Base-by-base conservation (phyloP, 768 basidiomycete genomes). In the Suillus clintonianus region DNA sequence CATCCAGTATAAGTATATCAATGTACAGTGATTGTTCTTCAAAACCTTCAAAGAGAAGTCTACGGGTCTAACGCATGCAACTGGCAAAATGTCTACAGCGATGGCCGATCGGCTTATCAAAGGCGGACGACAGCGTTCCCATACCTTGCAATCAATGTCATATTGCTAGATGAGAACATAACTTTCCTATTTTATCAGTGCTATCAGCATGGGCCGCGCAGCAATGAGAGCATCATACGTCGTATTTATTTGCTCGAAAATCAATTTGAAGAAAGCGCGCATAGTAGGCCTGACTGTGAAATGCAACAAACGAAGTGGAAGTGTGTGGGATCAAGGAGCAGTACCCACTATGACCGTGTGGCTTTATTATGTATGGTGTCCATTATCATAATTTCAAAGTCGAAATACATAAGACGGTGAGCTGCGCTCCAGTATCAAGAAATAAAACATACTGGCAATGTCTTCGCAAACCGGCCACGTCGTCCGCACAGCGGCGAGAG, bases 401-500 rank as follows among this genome's bases (percentile, higher is more conserved):
- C 53, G 56, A 30, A 43, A 62, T 64, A 66, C 32, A 50, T 64
- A 64, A 27, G 17, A 64, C 53, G 9, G 69, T 74, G 64, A 75
- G 75, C 68, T 39, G 65, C 30, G 67, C 65, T 70, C 70, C 57
- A 68, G 48, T 65, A 17, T 60, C 70, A 62, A 67, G 60, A 64
- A 60, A 56, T 60, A 65, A 67, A 68, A 75, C 73, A 74, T 72
- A 76, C 73, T 75, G 64, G 60, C 68, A 42, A 24, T 59, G 55
- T 53, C 51, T 11, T 53, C 30, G 19, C 30, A 53, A 30, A 53
- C 51, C 19, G 32, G 51, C 60, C 54, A 61, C 22, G 22, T 62
- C 30, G 42, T 32, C 59, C 47, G 32, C 41, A 30, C 50, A 19
- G 42, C 13, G 27, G 39, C 36, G 11, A 30, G 30, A 19, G 42